These are phyloP conservation scores for Colletotrichum noveboracense DNA, from an alignment of 2,329 filamentous ascomycete species.

Conservation along the genomic window DNA sequence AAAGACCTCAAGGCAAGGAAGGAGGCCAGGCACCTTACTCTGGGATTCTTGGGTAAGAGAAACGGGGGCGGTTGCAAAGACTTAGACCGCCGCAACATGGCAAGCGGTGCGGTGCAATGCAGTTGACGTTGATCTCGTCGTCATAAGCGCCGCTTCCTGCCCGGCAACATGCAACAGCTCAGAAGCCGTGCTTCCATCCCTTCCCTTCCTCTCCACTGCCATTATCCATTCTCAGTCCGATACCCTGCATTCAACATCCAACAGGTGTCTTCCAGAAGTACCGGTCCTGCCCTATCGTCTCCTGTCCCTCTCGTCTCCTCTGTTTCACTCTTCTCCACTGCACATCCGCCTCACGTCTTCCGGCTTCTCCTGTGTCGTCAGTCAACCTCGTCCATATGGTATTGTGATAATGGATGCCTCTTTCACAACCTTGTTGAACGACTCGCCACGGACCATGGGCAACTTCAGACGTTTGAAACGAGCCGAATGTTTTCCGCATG, in stretches of 20 bases:
- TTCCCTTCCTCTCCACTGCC: not conserved
- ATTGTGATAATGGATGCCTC: not conserved
- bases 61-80: not conserved
- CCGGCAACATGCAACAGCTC: not conserved
- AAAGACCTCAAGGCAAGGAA: not conserved
- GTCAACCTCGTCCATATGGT: not conserved
- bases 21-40: not conserved
- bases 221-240: not conserved
- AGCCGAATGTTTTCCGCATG: not conserved
- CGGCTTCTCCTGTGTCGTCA: not conserved
- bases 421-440: not conserved
- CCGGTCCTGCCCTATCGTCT: not conserved
- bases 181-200: not conserved
- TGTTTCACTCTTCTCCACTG: not conserved
- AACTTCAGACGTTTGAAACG: constrained; percentile 5
- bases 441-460: not conserved
- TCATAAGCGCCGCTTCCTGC: not conserved
- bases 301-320: not conserved
- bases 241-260: not conserved
- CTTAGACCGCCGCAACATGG: not conserved
- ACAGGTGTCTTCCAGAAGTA: not conserved
- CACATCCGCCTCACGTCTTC: not conserved
- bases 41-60: not conserved
- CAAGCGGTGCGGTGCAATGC: not conserved
- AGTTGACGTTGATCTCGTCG: not conserved